Conservation (phyloP, 23 red algal species). For the Chondrus crispus region DNA sequence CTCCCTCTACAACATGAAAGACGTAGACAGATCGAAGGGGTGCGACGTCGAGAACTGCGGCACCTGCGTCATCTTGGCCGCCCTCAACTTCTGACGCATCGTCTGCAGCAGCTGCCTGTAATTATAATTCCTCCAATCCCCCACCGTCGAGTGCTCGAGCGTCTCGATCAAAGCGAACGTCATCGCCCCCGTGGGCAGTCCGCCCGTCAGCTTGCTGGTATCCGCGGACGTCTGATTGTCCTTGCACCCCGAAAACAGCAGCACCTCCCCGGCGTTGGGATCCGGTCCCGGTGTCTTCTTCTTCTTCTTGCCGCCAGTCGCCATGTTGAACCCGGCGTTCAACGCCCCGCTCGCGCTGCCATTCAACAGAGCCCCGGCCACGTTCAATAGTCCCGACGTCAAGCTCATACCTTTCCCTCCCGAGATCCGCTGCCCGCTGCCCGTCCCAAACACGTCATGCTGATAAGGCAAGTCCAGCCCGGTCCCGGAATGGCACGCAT, state of each 20-base stretch:
- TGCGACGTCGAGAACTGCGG: conserved; percentile 67
- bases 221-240: conserved; percentile 71
- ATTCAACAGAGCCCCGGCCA: conserved; percentile 30
- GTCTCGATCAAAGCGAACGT: conserved; percentile 68
- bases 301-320: conserved; percentile 46
- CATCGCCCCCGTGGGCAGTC: conserved; percentile 62
- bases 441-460: conserved; percentile 54
- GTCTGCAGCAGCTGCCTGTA: conserved; percentile 58
- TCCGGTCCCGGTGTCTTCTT: conserved; percentile 42
- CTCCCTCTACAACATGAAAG: conserved; percentile 57
- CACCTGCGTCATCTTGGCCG: conserved; percentile 30
- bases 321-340: conserved; percentile 33
- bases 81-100: conserved; percentile 65
- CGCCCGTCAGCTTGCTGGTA: conserved; percentile 49
- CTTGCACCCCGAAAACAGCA: conserved; percentile 71
- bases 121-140: conserved; percentile 74
- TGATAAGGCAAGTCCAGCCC: conserved; percentile 64
- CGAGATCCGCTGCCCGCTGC: conserved; percentile 22
- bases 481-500: conserved; percentile 74
- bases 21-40: conserved; percentile 49
- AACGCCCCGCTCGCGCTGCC: conserved; percentile 19
- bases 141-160: conserved; percentile 68
- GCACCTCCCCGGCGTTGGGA: conserved; percentile 57
- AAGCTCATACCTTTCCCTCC: conserved; percentile 11
- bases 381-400: background rate